These are phyloP conservation scores for Aspergillus aculeatinus DNA, from an alignment of 2,329 filamentous ascomycete genomes.

Conservation along the genomic window DNA sequence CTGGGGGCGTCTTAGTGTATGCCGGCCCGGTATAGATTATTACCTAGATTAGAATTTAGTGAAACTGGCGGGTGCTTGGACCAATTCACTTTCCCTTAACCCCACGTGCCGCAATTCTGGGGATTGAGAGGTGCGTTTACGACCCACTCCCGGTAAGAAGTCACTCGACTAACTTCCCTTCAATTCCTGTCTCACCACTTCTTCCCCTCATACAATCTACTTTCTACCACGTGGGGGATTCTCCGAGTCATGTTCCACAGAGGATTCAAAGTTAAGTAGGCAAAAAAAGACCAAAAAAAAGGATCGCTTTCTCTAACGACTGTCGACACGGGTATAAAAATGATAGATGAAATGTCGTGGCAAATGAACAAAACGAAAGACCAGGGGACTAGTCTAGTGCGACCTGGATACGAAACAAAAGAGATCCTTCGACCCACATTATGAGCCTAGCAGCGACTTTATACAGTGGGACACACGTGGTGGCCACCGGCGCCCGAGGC, in stretches of 20 bases:
- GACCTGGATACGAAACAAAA: neutral
- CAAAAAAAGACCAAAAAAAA: neutral
- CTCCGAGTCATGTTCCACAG: neutral
- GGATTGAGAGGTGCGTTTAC: neutral
- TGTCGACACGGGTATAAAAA: neutral
- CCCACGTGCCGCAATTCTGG: constrained; percentile 15
- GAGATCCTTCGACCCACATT: neutral
- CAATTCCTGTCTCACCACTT: neutral
- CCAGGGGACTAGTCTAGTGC: neutral
- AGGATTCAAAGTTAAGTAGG: too few species aligned
- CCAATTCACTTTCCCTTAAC: constrained; percentile 13
- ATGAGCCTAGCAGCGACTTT: neutral
- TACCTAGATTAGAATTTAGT: neutral
- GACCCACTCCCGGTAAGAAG: neutral
- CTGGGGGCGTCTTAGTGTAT: too few species aligned
- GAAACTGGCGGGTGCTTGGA: constrained; percentile 1
- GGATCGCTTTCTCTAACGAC: neutral
- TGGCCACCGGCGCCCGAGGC: neutral
- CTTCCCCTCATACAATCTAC: neutral
- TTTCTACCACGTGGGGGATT: neutral
- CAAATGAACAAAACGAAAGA: neutral
- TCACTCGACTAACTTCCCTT: neutral
- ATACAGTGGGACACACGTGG: neutral
- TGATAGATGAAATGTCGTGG: neutral
- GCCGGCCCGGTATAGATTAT: too few species aligned